These are phyloP conservation scores for Hortaea werneckii DNA, from an alignment of 2,329 filamentous ascomycete genomes.

Conservation along the genomic window DNA sequence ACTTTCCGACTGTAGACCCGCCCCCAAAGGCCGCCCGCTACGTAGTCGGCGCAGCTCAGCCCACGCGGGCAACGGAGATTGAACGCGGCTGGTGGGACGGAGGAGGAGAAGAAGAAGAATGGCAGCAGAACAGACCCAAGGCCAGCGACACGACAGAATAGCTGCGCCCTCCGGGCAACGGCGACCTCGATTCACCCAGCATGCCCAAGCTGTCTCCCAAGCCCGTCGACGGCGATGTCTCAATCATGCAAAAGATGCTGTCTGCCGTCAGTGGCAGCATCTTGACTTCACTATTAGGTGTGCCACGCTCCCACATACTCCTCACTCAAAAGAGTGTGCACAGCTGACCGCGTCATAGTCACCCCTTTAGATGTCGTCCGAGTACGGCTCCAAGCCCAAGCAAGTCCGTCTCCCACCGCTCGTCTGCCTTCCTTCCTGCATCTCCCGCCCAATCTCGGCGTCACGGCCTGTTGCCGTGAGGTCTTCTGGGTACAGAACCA, in stretches of 20 bases:
- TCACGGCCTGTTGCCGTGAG: constrained; percentile 90
- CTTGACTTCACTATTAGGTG: constrained; percentile 80
- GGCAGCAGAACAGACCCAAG: constrained; percentile 19
- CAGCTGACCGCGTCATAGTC: constrained; percentile 43
- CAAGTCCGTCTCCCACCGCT: constrained; percentile 43
- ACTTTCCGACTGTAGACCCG: no score
- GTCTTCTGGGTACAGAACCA: constrained; percentile 93
- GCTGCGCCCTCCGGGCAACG: constrained; percentile 5
- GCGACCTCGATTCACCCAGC: constrained; percentile 8
- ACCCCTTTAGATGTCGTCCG: constrained; percentile 95
- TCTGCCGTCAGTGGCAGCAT: constrained; percentile 87
- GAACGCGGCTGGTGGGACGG: neutral
- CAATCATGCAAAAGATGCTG: constrained; percentile 82
- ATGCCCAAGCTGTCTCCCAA: constrained; percentile 6
- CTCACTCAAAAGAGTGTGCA: neutral
- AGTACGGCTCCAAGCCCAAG: constrained; percentile 84
- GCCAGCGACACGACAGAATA: constrained; percentile 32
- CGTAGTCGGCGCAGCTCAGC: no score
- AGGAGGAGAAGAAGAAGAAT: constrained; percentile 3
- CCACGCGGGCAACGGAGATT: neutral
- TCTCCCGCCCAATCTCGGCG: constrained; percentile 74
- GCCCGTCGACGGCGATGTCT: constrained; percentile 53
- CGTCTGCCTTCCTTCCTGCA: constrained; percentile 50
- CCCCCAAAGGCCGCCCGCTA: no score
- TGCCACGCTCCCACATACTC: constrained; percentile 16